Conservation (phyloP, 1,284 basidiomycete species). For the Ustilago lituana region DNA sequence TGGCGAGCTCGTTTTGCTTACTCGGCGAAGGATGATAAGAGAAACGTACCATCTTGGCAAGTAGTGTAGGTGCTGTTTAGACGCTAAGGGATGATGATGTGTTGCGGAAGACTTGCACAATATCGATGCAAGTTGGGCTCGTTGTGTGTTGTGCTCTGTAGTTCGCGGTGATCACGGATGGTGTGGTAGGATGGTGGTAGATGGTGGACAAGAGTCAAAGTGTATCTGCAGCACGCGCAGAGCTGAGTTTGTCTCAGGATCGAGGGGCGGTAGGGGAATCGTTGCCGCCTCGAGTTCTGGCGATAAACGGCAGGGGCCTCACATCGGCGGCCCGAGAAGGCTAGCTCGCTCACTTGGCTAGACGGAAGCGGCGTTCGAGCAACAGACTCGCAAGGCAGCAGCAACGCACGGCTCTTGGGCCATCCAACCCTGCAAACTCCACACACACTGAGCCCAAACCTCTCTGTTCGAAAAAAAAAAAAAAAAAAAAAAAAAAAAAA, state of each 20-base stretch:
- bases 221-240: neutral
- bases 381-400: neutral
- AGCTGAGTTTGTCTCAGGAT: conserved; percentile 15
- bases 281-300: too few relatives aligned
- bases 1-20: neutral
- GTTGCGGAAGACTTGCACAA: too few relatives aligned
- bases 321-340: neutral
- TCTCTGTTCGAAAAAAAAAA: too few relatives aligned
- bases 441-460: too few relatives aligned
- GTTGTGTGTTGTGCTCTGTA: too few relatives aligned
- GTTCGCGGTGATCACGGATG: conserved; percentile 8
- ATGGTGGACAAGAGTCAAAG: conserved; percentile 3
- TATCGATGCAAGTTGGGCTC: conserved; percentile 5
- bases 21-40: neutral
- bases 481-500: too few relatives aligned
- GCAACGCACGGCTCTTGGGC: conserved; percentile 12
- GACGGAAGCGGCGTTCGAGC: conserved; percentile 2
- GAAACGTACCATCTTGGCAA: conserved; percentile 34
- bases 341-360: too few relatives aligned
- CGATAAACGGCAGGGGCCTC: too few relatives aligned
- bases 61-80: conserved; percentile 5
- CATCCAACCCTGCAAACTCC: neutral
- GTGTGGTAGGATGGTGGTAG: neutral
- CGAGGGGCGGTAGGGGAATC: too few relatives aligned
- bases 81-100: neutral